Percentiles rank a stretch among this genome's conserved stretches.
phyloP scores from a whole-genome alignment of 2,329 filamentous ascomycete species.

The Trichoderma asperellum region DNA sequence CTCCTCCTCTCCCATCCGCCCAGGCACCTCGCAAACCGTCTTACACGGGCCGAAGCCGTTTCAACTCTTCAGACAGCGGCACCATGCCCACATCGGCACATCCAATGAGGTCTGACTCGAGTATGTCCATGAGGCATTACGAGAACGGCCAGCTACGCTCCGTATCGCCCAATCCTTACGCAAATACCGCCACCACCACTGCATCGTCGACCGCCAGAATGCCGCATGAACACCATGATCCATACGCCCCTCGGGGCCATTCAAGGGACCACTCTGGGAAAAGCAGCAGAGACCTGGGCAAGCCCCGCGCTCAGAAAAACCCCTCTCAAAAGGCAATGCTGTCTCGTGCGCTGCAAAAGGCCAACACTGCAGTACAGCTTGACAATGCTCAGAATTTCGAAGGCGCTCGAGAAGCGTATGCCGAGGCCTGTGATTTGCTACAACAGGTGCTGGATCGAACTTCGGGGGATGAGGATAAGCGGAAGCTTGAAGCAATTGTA shows the following conservation, averaged over 20 bases:
- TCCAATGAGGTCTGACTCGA: conserved; percentile 22
- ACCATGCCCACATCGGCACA: conserved; percentile 1
- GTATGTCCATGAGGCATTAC: conserved; percentile 25
- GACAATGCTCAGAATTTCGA: conserved; percentile 97
- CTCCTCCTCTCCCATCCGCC: conserved; percentile 32
- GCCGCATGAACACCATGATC: conserved; percentile 41
- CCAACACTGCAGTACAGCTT: conserved; percentile 91
- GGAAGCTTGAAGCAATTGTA: conserved; percentile 92
- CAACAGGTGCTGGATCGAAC: conserved; percentile 87
- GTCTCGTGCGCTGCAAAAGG: conserved; percentile 91
- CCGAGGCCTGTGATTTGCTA: conserved; percentile 85
- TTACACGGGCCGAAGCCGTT: conserved; percentile 32
- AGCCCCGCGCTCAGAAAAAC: conserved; percentile 43
- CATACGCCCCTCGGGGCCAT: conserved; percentile 38
- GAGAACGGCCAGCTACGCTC: conserved; percentile 27
- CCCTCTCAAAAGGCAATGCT: conserved; percentile 92
- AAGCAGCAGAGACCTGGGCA: conserved; percentile 40
- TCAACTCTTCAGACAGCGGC: conserved; percentile 4
- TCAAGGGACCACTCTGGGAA: conserved; percentile 42
- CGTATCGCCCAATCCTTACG: conserved; percentile 29
- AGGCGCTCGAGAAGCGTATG: conserved; percentile 86
- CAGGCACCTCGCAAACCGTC: conserved; percentile 43
- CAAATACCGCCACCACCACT: conserved; percentile 10
- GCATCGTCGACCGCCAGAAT: conserved; percentile 34
- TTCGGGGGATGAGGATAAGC: conserved; percentile 81